phyloP scores from a whole-genome alignment of 768 basidiomycete genomes.

The Tephrocybe sp. region DNA sequence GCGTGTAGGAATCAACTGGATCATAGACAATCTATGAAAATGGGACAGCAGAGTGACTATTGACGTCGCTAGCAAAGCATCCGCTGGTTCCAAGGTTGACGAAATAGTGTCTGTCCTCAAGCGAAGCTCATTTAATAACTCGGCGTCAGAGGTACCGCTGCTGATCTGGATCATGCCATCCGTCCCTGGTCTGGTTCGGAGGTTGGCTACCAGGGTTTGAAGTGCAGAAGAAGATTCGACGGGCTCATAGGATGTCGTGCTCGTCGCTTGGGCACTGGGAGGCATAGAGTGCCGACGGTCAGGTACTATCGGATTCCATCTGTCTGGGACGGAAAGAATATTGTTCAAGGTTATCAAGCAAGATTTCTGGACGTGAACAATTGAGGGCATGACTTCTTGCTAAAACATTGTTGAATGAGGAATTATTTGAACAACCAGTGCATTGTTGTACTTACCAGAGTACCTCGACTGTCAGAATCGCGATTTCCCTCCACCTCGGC shows the following conservation, averaged over 20 bases:
- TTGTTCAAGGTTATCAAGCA: conserved; percentile 73
- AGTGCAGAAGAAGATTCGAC: conserved; percentile 47
- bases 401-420: conserved; percentile 24
- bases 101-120: conserved; percentile 49
- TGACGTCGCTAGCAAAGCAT: conserved; percentile 62
- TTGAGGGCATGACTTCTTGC: conserved; percentile 69
- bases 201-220: conserved; percentile 59
- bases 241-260: conserved; percentile 23
- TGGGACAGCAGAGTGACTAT: conserved; percentile 69
- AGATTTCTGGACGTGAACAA: conserved; percentile 67
- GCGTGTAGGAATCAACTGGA: conserved; percentile 29
- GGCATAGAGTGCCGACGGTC: conserved; percentile 63
- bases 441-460: conserved; percentile 9
- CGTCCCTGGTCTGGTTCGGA: conserved; percentile 46
- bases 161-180: conserved; percentile 47
- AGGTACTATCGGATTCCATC: conserved; percentile 56
- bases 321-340: conserved; percentile 51
- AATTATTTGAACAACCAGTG: not conserved
- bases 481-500: conserved; percentile 6
- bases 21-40: conserved; percentile 58
- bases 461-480: conserved; percentile 9
- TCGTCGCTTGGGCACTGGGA: conserved; percentile 33
- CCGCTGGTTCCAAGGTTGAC: conserved; percentile 40
- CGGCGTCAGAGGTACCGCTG: conserved; percentile 39
- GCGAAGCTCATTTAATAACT: conserved; percentile 59